Evolutionary conservation across 441 rosid species (phyloP), one percentile per base, ranked within the genome.

Genomic region (Corymbia citriodora): DNA sequence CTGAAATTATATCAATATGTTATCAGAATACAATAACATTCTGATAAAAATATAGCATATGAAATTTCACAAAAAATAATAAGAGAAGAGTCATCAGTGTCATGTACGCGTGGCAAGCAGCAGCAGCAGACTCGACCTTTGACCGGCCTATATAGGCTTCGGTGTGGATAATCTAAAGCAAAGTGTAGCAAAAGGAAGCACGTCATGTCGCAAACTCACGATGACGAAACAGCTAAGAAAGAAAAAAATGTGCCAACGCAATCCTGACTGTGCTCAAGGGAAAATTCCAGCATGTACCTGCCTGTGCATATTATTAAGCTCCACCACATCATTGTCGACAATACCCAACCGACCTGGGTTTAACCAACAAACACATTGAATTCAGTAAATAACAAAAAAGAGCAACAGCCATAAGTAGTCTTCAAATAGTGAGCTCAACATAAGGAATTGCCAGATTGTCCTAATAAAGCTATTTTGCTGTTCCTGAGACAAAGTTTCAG

Each of bases 241-340:
- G 59, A 48, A 65, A 33, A 53, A 2, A 88, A 2, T 25, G 40
- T 8, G 10, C 61, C 54, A 70, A n/a, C 4, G 13, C 4, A 27
- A 55, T 50, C 7, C 8, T 31, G 27, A 87, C 40, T 1, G 27
- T 48, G 23, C 72, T 25, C 53, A 0, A 81, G 53, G 48, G 83
- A 16, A 36, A 68, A 54, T 74, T 88, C 53, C 65, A 68, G 87
- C 90, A 91, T 82, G 49, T 95, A 97, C 99, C 98, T 98, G 99
- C 91, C 99, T 96, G 89, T 98, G 99, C 99, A 98, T 96, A 90
- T 97, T 98, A 91, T 97, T 98, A 91, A 97, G 97, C 94, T 97
- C 99, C 87, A 98, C 99, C 36, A 96, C 95, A 94, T 97, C 99
- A 88, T 98, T 97, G 93, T 98, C 99, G 27, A 98, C 98, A 89